Percentiles rank a stretch among this genome's conserved stretches.
Evolutionary conservation across 371 early-diverging fungal species (phyloP).

Genomic region (Mortierella sp.): DNA sequence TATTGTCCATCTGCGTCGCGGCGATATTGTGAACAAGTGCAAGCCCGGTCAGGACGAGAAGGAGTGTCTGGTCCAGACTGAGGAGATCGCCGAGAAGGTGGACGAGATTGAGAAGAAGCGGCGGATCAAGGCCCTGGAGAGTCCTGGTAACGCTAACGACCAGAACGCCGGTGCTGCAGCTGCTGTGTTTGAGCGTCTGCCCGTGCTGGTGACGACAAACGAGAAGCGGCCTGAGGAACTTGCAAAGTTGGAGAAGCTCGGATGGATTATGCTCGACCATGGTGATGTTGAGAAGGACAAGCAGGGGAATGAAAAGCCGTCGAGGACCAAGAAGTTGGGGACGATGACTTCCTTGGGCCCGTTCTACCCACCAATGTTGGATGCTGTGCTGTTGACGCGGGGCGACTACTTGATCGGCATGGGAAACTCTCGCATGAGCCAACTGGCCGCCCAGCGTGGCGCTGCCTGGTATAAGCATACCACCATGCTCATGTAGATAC

Average conservation of each 20-base stretch:
- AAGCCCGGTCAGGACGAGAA: constrained; percentile 32
- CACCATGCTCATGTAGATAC: constrained; percentile 40
- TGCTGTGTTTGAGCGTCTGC: constrained; percentile 25
- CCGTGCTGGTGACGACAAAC: constrained; percentile 48
- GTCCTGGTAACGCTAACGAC: not conserved
- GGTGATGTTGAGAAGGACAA: constrained; percentile 31
- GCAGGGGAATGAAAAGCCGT: constrained; percentile 13
- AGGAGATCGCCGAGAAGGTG: constrained; percentile 47
- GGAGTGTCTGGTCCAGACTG: constrained; percentile 51
- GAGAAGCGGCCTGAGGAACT: constrained; percentile 45
- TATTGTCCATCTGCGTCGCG: constrained; percentile 44
- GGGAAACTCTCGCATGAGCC: constrained; percentile 46
- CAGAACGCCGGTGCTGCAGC: constrained; percentile 4
- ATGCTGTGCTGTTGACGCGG: constrained; percentile 42
- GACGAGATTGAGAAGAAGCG: constrained; percentile 39
- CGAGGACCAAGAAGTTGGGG: constrained; percentile 30
- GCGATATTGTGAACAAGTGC: constrained; percentile 52
- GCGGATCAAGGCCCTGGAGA: constrained; percentile 18
- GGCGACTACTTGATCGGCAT: constrained; percentile 52
- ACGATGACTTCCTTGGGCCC: constrained; percentile 35
- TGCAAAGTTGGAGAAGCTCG: constrained; percentile 36
- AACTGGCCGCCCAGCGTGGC: constrained; percentile 45
- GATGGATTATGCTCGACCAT: constrained; percentile 49
- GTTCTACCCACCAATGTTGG: constrained; percentile 50
- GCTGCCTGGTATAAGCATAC: constrained; percentile 41